phyloP scores from a whole-genome alignment of 108 stramenopile genomes.

The Cyclostephanos invisitatus region DNA sequence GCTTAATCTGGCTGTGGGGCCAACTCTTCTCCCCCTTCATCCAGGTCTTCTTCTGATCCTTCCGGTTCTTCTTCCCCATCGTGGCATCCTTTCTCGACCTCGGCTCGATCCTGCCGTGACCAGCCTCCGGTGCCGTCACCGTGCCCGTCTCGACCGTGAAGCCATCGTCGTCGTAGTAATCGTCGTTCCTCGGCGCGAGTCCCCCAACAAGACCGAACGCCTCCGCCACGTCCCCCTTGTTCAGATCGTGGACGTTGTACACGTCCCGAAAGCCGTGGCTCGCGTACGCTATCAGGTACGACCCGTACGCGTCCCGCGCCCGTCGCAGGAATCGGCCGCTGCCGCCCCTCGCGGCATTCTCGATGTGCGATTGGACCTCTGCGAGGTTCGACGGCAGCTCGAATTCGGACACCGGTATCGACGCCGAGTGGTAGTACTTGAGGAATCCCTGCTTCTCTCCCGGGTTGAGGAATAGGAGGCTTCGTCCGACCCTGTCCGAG shows the following conservation, averaged over 20 bases:
- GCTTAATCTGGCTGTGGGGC: constrained; percentile 43
- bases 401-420: constrained; percentile 44
- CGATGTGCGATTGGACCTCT: constrained; percentile 32
- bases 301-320: constrained; percentile 41
- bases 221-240: constrained; percentile 41
- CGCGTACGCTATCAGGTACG: constrained; percentile 42
- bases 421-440: constrained; percentile 46
- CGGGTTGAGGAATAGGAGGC: constrained; percentile 43
- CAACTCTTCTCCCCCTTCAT: constrained; percentile 49
- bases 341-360: constrained; percentile 26
- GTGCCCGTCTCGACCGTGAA: constrained; percentile 11
- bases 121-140: not conserved
- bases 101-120: constrained; percentile 5
- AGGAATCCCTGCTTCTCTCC: constrained; percentile 42
- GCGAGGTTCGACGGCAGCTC: constrained; percentile 38
- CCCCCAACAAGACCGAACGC: constrained; percentile 33
- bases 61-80: constrained; percentile 29
- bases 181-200: not conserved
- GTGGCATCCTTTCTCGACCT: constrained; percentile 2
- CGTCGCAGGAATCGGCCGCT: constrained; percentile 9
- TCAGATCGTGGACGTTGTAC: constrained; percentile 53
- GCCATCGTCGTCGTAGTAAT: constrained; percentile 22
- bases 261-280: constrained; percentile 44
- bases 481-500: constrained; percentile 37
- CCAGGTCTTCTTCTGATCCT: constrained; percentile 30